Percentiles rank a stretch among this genome's conserved stretches.
Evolutionary conservation across 192 early-diverging fungal genomes (phyloP).

Genomic region (Backusella circina): DNA sequence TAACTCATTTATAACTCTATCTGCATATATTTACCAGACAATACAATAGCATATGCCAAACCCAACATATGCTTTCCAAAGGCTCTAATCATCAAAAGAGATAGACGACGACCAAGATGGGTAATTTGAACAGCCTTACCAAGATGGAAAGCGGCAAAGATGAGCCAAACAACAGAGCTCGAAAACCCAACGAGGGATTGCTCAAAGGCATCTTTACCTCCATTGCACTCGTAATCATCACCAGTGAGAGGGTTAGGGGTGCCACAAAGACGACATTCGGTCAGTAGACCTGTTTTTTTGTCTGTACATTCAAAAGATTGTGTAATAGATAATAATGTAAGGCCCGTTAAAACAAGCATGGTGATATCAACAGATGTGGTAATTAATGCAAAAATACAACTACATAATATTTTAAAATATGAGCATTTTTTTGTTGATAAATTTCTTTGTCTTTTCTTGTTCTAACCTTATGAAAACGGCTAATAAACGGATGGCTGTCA

Average conservation of each 20-base stretch:
- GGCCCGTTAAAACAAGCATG: constrained; percentile 45
- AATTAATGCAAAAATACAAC: constrained; percentile 49
- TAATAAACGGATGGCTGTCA: constrained; percentile 27
- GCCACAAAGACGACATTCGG: constrained; percentile 50
- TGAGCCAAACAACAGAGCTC: constrained; percentile 61
- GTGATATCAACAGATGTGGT: constrained; percentile 51
- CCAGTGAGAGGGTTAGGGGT: constrained; percentile 29
- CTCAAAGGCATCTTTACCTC: constrained; percentile 53
- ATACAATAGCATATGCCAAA: constrained; percentile 50
- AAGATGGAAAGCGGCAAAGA: constrained; percentile 72
- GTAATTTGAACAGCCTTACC: constrained; percentile 60
- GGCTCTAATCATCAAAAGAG: constrained; percentile 46
- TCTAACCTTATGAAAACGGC: constrained; percentile 30
- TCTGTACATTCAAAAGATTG: constrained; percentile 53
- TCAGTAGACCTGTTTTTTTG: constrained; percentile 36
- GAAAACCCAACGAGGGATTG: constrained; percentile 60
- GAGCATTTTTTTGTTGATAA: background rate
- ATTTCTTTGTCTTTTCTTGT: background rate
- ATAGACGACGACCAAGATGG: constrained; percentile 59
- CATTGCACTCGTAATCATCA: constrained; percentile 49
- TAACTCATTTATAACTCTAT: background rate
- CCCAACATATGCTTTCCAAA: constrained; percentile 53
- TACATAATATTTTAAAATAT: background rate
- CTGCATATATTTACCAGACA: constrained; percentile 12
- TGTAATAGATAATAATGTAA: constrained; percentile 51